Percentiles rank a stretch among this genome's conserved stretches.
Conservation (phyloP, 2,329 filamentous ascomycete species). For the Leptodontidium sp. region DNA sequence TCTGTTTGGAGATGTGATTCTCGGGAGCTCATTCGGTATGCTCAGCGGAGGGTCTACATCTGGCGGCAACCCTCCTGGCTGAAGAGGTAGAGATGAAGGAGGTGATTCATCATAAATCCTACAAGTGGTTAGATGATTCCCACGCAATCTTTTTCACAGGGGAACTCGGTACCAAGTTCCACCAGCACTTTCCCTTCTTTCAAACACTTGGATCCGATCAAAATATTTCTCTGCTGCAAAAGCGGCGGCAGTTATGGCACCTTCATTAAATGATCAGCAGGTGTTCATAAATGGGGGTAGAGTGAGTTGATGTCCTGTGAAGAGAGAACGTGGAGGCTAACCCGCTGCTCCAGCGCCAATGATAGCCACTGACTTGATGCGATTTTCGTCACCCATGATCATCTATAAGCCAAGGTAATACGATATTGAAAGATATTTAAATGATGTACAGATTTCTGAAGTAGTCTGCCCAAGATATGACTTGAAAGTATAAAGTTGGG, state of each 20-base stretch:
- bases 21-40: conserved; percentile 54
- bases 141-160: conserved; percentile 36
- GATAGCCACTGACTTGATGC: conserved; percentile 52
- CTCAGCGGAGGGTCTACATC: conserved; percentile 56
- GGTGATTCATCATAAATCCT: conserved; percentile 62
- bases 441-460: too few species aligned
- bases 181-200: conserved; percentile 63
- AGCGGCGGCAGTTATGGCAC: conserved; percentile 57
- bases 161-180: conserved; percentile 60
- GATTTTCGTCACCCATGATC: conserved; percentile 31
- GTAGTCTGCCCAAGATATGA: too few species aligned
- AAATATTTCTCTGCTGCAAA: conserved; percentile 64
- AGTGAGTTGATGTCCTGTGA: background rate
- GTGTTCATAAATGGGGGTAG: background rate
- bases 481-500: background rate
- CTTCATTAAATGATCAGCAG: conserved; percentile 42
- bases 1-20: conserved; percentile 49
- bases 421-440: too few species aligned
- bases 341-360: conserved; percentile 55
- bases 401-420: background rate
- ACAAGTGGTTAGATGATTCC: conserved; percentile 52
- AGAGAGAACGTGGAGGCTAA: conserved; percentile 33
- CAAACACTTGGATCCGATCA: conserved; percentile 66
- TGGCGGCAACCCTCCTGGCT: conserved; percentile 54
- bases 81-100: conserved; percentile 45